Evolutionary conservation across 2,329 filamentous ascomycete species (phyloP), one percentile per base, ranked within the genome.

Genomic region (Colletotrichum tanaceti): DNA sequence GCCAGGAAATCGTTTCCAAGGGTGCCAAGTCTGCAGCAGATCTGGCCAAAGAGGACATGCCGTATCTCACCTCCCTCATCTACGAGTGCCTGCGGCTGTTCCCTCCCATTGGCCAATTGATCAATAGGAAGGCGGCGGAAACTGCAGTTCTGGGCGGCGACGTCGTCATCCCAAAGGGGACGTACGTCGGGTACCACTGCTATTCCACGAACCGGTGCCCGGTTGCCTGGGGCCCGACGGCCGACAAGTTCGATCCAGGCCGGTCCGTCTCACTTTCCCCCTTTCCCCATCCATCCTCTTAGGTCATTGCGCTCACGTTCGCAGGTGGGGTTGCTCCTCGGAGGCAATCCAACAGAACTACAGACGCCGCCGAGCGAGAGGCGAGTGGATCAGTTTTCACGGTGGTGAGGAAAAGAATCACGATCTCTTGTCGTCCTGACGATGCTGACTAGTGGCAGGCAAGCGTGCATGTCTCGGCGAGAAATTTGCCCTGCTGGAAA

Each of bases 41-140:
- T 61, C 74, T 71, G 61, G 71, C 20, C 43, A 74, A 74, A 53
- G 77, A 72, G 35, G 74, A 77, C 41, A 74, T 84, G 35, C 82
- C 83, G 0, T 78, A 79, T 39, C 75, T 86, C 6, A 82, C 79
- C 1, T 75, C 83, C 0, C 77, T 82, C 28, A 75, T 85, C 22
- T 81, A 82, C 70, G 84, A 86, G 60, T 74, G 77, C 24, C 77
- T 86, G 14, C 81, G 84, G 2, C 76, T 86, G 53, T 84, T 82
- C 64, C 84, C 84, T 0, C 83, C 84, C 9, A 80, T 86, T 58
- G 80, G 78, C 0, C 83, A 85, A 66, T 76, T 86, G 49, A 81
- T 85, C 71, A 86, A 86, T 62, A 79, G 83, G 6, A 78, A 78
- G 4, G 79, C 78, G 0, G 70, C 72, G 47, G 62, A 52, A 18